Evolutionary conservation across 2,329 filamentous ascomycete species (phyloP).

Genomic region (Gaeumannomyces tritici): DNA sequence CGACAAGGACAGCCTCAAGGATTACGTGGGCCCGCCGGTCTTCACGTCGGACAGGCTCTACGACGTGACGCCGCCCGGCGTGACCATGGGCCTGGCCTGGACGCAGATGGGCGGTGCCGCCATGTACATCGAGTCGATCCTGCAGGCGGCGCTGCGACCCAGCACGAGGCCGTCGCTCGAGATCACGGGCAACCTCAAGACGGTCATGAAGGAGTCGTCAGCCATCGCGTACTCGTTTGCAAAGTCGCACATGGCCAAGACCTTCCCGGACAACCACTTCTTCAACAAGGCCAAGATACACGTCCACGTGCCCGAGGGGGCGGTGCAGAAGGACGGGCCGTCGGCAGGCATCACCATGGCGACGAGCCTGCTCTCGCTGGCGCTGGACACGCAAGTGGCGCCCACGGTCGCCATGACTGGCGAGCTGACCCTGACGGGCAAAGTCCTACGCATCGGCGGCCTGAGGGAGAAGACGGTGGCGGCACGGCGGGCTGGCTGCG

Average conservation of each 20-base stretch:
- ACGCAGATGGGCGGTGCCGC: conserved; percentile 94
- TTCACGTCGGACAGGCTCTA: conserved; percentile 95
- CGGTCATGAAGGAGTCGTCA: conserved; percentile 97
- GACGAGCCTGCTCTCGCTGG: conserved; percentile 80
- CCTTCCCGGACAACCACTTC: conserved; percentile 86
- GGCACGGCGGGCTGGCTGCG: conserved; percentile 82
- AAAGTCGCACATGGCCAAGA: conserved; percentile 75
- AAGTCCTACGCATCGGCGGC: conserved; percentile 90
- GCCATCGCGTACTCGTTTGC: conserved; percentile 92
- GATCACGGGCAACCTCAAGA: conserved; percentile 89
- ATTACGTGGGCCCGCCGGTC: conserved; percentile 91
- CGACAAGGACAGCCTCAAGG: conserved; percentile 80
- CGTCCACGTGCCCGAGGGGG: conserved; percentile 92
- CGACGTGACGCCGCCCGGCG: conserved; percentile 84
- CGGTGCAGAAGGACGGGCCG: conserved; percentile 88
- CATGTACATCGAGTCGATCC: conserved; percentile 92
- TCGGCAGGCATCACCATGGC: conserved; percentile 97
- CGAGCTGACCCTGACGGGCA: conserved; percentile 92
- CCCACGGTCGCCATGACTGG: conserved; percentile 96
- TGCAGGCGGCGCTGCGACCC: conserved; percentile 70
- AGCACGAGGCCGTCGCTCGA: conserved; percentile 71
- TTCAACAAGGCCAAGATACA: conserved; percentile 94
- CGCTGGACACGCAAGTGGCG: conserved; percentile 66
- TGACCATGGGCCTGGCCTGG: conserved; percentile 97
- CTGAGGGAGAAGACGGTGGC: conserved; percentile 96